Conservation (phyloP, 176 grass and related monocot species). For the Tillandsia leiboldiana region DNA sequence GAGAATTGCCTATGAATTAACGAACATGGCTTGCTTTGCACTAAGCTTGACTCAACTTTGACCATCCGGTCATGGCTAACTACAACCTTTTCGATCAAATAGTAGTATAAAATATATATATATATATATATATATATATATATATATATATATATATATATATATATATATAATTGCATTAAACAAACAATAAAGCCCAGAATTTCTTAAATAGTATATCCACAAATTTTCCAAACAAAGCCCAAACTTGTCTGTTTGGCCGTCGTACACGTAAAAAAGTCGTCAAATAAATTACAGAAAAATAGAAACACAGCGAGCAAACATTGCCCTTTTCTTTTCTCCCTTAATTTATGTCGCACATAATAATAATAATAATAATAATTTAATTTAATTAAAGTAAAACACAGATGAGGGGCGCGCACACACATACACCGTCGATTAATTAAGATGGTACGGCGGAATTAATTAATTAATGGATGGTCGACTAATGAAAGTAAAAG, state of each 20-base stretch:
- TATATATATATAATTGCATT: no score
- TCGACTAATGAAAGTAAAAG: no score
- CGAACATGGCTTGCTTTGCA: not conserved
- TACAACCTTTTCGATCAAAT: no score
- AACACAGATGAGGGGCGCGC: not conserved
- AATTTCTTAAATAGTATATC: constrained; percentile 10
- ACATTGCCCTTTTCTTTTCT: constrained; percentile 13
- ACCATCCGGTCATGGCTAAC: not conserved
- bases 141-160: no score
- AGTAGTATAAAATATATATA: no score
- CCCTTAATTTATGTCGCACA: not conserved
- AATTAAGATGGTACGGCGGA: constrained; percentile 7
- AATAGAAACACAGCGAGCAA: not conserved
- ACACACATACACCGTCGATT: not conserved
- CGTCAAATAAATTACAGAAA: constrained; percentile 9
- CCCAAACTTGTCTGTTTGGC: constrained; percentile 6
- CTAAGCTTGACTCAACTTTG: not conserved
- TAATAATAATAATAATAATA: not conserved
- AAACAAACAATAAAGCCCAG: not conserved
- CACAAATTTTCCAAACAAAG: constrained; percentile 7
- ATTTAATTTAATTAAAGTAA: not conserved
- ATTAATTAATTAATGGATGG: constrained; percentile 8
- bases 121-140: no score
- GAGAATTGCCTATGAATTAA: no score
- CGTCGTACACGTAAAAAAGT: not conserved